phyloP scores from a whole-genome alignment of 2,329 filamentous ascomycete species.

The Cladobotryum protrusum region DNA sequence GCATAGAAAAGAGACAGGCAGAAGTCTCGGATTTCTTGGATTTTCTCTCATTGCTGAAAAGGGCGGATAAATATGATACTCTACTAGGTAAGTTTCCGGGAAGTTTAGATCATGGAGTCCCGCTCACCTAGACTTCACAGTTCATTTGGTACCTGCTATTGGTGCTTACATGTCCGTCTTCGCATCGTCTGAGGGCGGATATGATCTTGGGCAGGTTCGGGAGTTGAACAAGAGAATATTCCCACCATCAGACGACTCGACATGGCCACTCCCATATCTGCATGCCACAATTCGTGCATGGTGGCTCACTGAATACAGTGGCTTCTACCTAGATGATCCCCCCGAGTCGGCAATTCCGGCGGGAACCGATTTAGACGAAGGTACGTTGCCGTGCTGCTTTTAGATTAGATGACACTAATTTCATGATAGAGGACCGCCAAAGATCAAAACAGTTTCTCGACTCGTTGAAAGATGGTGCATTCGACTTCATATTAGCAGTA shows the following conservation, averaged over 20 bases:
- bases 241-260: conserved; percentile 56
- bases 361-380: conserved; percentile 57
- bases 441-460: conserved; percentile 69
- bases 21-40: conserved; percentile 65
- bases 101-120: background rate
- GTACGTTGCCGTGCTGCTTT: conserved; percentile 24
- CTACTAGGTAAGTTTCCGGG: conserved; percentile 39
- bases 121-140: conserved; percentile 23
- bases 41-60: conserved; percentile 62
- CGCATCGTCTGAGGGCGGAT: conserved; percentile 68
- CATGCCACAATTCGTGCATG: conserved; percentile 73
- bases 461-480: conserved; percentile 77
- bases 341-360: conserved; percentile 49
- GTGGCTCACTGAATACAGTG: conserved; percentile 92
- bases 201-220: conserved; percentile 61
- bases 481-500: conserved; percentile 84
- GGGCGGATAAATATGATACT: conserved; percentile 69
- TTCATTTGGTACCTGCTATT: conserved; percentile 78
- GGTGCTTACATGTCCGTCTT: conserved; percentile 72
- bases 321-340: conserved; percentile 74
- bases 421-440: conserved; percentile 56
- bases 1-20: conserved; percentile 70
- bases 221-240: conserved; percentile 64
- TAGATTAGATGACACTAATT: conserved; percentile 14
- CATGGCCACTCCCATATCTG: conserved; percentile 68